A percentile compares a stretch with the other conserved stretches of the same genome.
Evolutionary conservation across 768 basidiomycete species (phyloP).

Genomic region (Lentinula sp.): DNA sequence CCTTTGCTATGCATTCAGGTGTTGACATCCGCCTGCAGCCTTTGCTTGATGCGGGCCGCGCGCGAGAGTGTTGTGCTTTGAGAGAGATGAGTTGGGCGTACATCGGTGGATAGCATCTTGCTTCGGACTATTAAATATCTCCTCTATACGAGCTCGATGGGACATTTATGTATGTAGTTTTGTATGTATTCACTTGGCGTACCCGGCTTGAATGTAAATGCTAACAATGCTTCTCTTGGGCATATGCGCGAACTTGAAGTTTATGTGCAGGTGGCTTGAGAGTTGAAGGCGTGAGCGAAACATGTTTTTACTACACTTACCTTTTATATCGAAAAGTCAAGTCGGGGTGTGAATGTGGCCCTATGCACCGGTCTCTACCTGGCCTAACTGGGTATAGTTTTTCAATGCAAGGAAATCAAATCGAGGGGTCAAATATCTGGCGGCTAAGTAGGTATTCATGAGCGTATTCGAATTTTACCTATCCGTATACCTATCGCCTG

Average conservation of each 20-base stretch:
- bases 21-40: background rate
- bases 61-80: background rate
- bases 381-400: too few species aligned
- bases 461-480: too few species aligned
- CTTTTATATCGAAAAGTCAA: too few species aligned
- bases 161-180: slow-evolving; percentile 3
- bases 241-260: background rate
- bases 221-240: background rate
- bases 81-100: background rate
- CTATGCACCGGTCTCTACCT: too few species aligned
- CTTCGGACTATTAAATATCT: background rate
- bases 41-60: background rate
- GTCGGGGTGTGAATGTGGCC: too few species aligned
- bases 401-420: too few species aligned
- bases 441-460: too few species aligned
- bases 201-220: background rate
- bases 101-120: background rate
- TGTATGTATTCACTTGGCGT: slow-evolving; percentile 4
- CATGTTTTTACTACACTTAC: too few species aligned
- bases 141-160: background rate
- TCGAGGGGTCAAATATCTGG: too few species aligned
- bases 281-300: background rate
- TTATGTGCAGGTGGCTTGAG: background rate
- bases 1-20: background rate
- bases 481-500: too few species aligned